Conservation (phyloP, 78 protist genomes). For the Goniomonas avonlea region DNA sequence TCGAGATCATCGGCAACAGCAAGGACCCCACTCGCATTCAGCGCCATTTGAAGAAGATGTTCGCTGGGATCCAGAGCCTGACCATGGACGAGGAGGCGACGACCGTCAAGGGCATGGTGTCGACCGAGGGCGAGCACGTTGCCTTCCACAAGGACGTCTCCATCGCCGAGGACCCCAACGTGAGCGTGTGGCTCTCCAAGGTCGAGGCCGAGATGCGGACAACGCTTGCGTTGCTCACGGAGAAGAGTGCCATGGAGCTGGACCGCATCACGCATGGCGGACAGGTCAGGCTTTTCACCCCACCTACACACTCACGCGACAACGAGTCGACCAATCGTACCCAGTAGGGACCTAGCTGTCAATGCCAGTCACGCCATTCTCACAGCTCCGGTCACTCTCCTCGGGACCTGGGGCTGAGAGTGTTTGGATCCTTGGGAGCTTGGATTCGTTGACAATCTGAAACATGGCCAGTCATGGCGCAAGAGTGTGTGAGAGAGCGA, state of each 20-base stretch:
- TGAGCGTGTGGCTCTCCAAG: constrained; percentile 74
- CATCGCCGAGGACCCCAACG: constrained; percentile 35
- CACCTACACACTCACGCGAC: not conserved
- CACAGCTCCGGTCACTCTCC: too few species aligned
- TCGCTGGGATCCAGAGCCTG: constrained; percentile 79
- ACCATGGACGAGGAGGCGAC: not conserved
- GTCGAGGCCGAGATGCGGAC: constrained; percentile 8
- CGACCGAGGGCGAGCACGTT: constrained; percentile 80
- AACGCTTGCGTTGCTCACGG: not conserved
- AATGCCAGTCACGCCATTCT: not conserved
- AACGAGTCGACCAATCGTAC: too few species aligned
- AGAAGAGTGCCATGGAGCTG: not conserved
- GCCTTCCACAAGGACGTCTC: constrained; percentile 32
- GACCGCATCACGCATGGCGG: not conserved
- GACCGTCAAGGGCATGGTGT: constrained; percentile 50
- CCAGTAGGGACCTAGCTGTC: too few species aligned
- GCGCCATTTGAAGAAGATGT: constrained; percentile 91
- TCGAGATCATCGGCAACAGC: constrained; percentile 93
- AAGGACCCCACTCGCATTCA: constrained; percentile 53
- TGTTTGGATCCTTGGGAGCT: too few species aligned
- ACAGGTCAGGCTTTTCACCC: not conserved
- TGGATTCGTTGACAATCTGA: too few species aligned
- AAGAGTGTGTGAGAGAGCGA: too few species aligned
- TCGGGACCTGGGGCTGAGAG: too few species aligned
- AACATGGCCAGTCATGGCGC: too few species aligned